Conservation (phyloP, 805 yeast species). For the Tetrapisispora nanseiensis region DNA sequence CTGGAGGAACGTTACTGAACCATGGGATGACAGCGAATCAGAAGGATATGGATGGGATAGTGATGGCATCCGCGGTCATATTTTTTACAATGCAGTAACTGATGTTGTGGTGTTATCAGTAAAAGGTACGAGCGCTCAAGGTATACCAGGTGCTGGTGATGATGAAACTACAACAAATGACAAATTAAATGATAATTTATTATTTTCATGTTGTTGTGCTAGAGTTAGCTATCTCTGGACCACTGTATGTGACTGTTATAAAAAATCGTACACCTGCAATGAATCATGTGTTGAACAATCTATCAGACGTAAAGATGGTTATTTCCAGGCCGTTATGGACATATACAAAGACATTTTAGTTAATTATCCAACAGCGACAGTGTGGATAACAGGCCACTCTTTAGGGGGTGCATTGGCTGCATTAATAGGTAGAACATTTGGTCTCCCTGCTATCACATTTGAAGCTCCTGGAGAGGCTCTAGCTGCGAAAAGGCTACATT, state of each 20-base stretch:
- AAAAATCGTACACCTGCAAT: conserved; percentile 75
- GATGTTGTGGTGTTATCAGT: conserved; percentile 62
- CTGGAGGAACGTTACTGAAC: conserved; percentile 70
- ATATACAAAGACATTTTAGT: conserved; percentile 62
- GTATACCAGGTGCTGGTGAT: conserved; percentile 61
- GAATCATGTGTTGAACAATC: conserved; percentile 78
- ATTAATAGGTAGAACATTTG: conserved; percentile 78
- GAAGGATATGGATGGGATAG: conserved; percentile 77
- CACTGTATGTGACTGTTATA: conserved; percentile 90
- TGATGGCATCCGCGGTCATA: conserved; percentile 83
- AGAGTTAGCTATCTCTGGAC: conserved; percentile 85
- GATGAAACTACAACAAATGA: conserved; percentile 76
- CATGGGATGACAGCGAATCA: conserved; percentile 46
- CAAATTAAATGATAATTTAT: conserved; percentile 73
- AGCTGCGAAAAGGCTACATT: conserved; percentile 73
- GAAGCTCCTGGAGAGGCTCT: conserved; percentile 90
- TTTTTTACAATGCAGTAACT: conserved; percentile 57
- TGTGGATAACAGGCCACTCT: conserved; percentile 95
- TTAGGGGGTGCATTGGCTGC: conserved; percentile 83
- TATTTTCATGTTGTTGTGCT: conserved; percentile 95
- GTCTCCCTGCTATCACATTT: conserved; percentile 80
- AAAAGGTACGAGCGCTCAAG: conserved; percentile 88
- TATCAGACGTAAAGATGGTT: conserved; percentile 62
- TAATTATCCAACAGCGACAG: conserved; percentile 57
- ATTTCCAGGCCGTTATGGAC: conserved; percentile 70